Evolutionary conservation across 2,329 filamentous ascomycete species (phyloP), one percentile per base, ranked within the genome.

Genomic region (Dactylellina drechsleri): DNA sequence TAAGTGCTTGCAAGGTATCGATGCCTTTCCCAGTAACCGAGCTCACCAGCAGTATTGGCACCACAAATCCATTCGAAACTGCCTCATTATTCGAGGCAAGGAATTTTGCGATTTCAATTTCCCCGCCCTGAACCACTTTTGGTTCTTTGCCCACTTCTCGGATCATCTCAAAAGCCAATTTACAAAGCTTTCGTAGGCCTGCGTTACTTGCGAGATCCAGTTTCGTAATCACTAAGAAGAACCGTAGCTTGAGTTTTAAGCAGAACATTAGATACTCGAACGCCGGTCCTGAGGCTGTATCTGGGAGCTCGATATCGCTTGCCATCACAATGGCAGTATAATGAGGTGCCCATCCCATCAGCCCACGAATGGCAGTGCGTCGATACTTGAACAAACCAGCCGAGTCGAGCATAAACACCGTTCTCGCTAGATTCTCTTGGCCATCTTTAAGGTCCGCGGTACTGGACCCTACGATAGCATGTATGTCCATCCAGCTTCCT

Each of bases 271-370:
- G 85, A 82, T 98, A 76, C 66, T 76, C 66, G 23, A 76, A 76
- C 8, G 72, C 60, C 91, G 1, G 92, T 4, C 66, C 72, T 0
- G 60, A 66, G 13, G 72, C 90, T 77, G 90, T 87, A 78, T 95
- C 91, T 50, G 91, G 85, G 47, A 89, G 88, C 10, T 86, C 85
- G 77, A 91, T 90, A 79, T 95, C 91, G 41, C 92, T 92, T 54
- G 92, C 89, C 76, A 98, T 88, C 78, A 96, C 97, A 1, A 98
- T 85, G 20, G 97, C 82, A 0, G 92, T 93, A 90, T 95, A 99
- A 81, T 98, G 93, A 7, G 95, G 95, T 43, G 92, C 91, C 93
- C 95, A 98, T 53, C 93, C 95, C 77, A 99, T 87, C n/a, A 99
- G 85, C 0, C 93, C 93, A 73, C 94, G 88, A 62, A 98, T 85